Percentiles rank a stretch among this genome's conserved stretches.
Conservation (phyloP, 2,329 filamentous ascomycete genomes). For the Macrophomina phaseolina region DNA sequence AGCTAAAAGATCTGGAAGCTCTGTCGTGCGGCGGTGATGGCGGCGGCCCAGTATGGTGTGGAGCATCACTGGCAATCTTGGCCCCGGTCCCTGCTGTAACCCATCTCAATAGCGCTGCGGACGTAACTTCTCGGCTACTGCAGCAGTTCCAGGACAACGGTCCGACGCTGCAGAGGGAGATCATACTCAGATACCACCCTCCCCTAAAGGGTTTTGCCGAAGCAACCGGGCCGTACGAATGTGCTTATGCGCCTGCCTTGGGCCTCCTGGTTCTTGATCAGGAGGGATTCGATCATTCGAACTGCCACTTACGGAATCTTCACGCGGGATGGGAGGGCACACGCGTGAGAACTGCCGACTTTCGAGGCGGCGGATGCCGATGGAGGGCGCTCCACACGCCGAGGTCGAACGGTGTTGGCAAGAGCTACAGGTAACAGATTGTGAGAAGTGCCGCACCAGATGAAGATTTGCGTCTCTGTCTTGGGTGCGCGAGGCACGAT, state of each 20-base stretch:
- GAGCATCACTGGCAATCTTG: not conserved
- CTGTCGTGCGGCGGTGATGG: not conserved
- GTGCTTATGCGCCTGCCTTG: not conserved
- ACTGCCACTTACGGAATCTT: slow-evolving; percentile 20
- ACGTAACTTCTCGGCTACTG: slow-evolving; percentile 11
- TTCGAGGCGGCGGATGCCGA: slow-evolving; percentile 8
- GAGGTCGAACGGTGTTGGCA: slow-evolving; percentile 6
- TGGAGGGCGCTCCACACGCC: not conserved
- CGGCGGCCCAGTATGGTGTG: not conserved
- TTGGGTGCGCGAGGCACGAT: not conserved
- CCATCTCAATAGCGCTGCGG: not conserved
- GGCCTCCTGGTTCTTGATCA: not conserved
- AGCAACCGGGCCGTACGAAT: not conserved
- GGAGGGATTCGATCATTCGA: slow-evolving; percentile 1
- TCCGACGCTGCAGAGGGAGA: not conserved
- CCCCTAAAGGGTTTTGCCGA: not conserved
- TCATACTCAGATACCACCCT: slow-evolving; percentile 1
- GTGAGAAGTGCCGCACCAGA: not conserved
- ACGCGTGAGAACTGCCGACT: slow-evolving; percentile 6
- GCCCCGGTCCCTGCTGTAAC: not conserved
- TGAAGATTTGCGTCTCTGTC: not conserved
- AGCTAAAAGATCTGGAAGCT: not conserved
- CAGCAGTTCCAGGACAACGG: not conserved
- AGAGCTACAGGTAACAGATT: slow-evolving; percentile 8
- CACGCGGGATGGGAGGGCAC: slow-evolving; percentile 11